Evolutionary conservation across 139 green algal species (phyloP).

Genomic region (Microglena sp.): DNA sequence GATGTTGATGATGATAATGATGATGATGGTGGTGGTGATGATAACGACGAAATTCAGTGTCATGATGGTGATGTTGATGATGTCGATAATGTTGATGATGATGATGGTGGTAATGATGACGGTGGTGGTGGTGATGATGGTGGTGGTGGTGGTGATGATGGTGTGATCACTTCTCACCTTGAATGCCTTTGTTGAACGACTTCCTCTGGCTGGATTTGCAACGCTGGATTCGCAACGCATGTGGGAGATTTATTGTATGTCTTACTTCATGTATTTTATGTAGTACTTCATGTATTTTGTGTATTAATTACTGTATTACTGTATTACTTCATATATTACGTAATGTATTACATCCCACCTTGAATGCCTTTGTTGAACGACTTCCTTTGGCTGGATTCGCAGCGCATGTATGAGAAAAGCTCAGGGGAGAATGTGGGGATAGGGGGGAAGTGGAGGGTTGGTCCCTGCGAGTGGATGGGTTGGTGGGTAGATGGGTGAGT

Average conservation of each 20-base stretch:
- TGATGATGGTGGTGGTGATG: neutral
- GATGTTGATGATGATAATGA: neutral
- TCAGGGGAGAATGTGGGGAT: conserved; percentile 51
- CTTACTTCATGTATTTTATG: no score
- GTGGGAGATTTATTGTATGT: no score
- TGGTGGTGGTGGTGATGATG: neutral
- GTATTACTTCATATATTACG: no score
- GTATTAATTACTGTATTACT: no score
- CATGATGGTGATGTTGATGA: neutral
- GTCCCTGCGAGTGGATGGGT: no score
- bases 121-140: neutral
- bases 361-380: conserved; percentile 65
- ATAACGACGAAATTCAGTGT: neutral
- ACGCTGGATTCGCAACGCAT: no score
- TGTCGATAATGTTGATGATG: neutral
- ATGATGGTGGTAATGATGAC: neutral
- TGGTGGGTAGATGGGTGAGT: no score
- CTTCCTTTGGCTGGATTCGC: conserved; percentile 37
- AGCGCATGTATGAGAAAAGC: conserved; percentile 43
- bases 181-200: conserved; percentile 65
- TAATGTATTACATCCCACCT: conserved; percentile 17
- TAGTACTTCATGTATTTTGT: no score
- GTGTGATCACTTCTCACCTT: conserved; percentile 16
- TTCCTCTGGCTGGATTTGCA: no score
- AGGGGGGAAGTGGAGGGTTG: conserved; percentile 25